Base-by-base conservation (phyloP, 1,284 basidiomycete genomes). In the Ustilago loliicola region DNA sequence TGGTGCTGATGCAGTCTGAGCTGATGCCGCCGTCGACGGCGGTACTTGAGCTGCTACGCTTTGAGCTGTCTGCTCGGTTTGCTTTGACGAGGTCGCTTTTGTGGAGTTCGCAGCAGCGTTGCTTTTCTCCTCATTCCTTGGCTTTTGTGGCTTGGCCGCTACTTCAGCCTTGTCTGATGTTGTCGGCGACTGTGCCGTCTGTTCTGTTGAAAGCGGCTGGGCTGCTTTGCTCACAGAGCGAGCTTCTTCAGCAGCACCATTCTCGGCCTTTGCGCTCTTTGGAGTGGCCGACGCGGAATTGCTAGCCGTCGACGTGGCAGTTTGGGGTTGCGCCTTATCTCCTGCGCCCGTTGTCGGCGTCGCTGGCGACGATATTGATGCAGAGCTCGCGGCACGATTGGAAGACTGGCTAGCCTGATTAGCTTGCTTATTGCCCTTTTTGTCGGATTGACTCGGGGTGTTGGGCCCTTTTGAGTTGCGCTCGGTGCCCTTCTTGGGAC, bases 351-450 rank as follows among this genome's bases (percentile, higher is more conserved):
- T 11, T 34, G 63, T 47, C 32, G 59, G 2, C 23, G 58, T 23
- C 25, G 51, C 53, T 13, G 63, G 50, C 19, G 69, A 54, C 50
- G 60, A 32, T 62, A 66, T 72, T 59, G 63, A 51, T 29, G 21
- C 55, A 7, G 63, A 29, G 21, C 21, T 54, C 9, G 69, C 45
- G 11, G 30, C 9, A 17, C 54, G 60, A 21, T 30, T 55, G 17
- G 63, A 54, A 38, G 63, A 8, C 42, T 52, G 59, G 21, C 48
- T 59, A 3, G 42, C 10, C 38, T 57, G 59, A 25, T 45, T 59
- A 8, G 42, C 25, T 25, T 57, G 59, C 52, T 72, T 72, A 40
- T 27, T 47, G 29, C 32, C n/a, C 34, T 66, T 72, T 25, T 51
- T 59, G 25, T 62, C 63, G 10, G 54, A 40, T 25, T 50, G 42